Base-by-base conservation (phyloP, 495 filamentous ascomycete species). In the Neurospora sp. region DNA sequence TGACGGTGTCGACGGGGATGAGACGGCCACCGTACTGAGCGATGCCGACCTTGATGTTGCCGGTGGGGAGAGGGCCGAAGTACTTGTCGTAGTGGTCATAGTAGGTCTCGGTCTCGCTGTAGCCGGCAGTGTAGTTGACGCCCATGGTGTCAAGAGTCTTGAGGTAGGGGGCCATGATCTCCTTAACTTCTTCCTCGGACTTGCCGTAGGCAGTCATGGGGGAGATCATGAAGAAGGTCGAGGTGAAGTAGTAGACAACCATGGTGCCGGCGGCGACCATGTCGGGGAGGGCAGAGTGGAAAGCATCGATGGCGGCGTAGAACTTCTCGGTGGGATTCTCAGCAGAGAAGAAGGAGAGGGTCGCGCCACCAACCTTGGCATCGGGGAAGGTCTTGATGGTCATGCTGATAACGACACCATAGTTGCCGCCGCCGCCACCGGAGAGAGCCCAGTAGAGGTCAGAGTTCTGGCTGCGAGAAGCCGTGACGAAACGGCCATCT, bases 371-470 rank as follows among this genome's bases (percentile, higher is more conserved):
- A 69, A 84, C 73, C 3, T 69, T 72, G 0, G 59, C 76, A 24
- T 84, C 82, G 5, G 84, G 81, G 74, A 83, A 82, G 7, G 81
- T 80, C 74, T 85, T 84, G 70, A 86, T 73, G 6, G 82, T 85
- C 38, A 82, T 77, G 34, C 79, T 82, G 37, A 84, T 71, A 17
- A 86, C 83, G 19, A 87, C 81, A 34, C 82, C 86, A 71, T 84
- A 88, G 45, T 81, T 87, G n/a, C 85, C 84, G 8, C 79, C 79
- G 7, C 87, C 87, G 15, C 89, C 89, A 13, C 89, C 89, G 62
- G 82, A 84, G 0, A 91, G 81, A 10, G 89, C 89, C 88, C 88
- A 91, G 80, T 86, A 91, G 0, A 91, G 77, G 77, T 91, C 89
- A 0, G 81, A 38, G 74, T 90, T 84, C 71, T 85, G 17, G 42